Percentiles rank a stretch among this genome's conserved stretches.
Conservation (phyloP, 2,329 filamentous ascomycete species). For the Pestalotiopsis sp. region DNA sequence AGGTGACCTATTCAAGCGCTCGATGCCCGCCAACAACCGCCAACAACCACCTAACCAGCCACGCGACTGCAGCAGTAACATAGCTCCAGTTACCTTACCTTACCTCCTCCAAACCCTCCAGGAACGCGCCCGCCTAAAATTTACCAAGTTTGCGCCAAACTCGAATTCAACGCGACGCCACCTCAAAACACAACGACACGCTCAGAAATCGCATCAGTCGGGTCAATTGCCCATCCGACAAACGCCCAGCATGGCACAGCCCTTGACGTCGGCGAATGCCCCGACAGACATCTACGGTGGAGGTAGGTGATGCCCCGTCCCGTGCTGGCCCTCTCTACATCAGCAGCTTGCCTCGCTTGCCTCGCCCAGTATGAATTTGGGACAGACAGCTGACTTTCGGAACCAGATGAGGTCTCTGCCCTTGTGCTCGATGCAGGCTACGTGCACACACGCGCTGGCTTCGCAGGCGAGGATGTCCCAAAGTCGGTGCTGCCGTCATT, state of each 20-base stretch:
- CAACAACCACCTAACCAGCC: background rate
- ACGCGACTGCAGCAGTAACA: background rate
- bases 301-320: conserved; percentile 41
- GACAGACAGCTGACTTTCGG: conserved; percentile 15
- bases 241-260: conserved; percentile 48
- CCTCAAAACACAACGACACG: background rate
- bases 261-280: conserved; percentile 54
- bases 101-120: background rate
- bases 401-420: conserved; percentile 89
- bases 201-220: background rate
- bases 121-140: conserved; percentile 6
- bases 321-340: background rate
- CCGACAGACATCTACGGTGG: conserved; percentile 65
- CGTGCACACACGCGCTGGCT: conserved; percentile 87
- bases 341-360: conserved; percentile 9
- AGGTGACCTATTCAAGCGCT: background rate
- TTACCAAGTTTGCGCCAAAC: conserved; percentile 6
- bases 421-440: conserved; percentile 96
- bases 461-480: conserved; percentile 95
- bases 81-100: background rate
- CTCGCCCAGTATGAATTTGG: background rate
- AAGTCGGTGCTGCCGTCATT: conserved; percentile 90
- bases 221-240: background rate
- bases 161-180: background rate
- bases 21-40: background rate